Evolutionary conservation across 495 filamentous ascomycete species (phyloP).

Genomic region (Xylona heveae): DNA sequence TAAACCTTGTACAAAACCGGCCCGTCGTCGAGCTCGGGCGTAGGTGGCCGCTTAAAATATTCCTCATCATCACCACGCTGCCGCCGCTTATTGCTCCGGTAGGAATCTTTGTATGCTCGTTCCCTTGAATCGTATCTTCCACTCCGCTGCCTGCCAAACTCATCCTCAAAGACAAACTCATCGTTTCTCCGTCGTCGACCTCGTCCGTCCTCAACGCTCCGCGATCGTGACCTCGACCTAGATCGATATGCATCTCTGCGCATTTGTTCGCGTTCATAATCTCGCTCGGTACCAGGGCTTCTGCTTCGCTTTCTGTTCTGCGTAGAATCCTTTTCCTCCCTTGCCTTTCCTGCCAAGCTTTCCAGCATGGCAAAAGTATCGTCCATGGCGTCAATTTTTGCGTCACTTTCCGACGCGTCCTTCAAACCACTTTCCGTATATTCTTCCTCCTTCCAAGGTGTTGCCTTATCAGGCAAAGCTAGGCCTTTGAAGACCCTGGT

Average conservation of each 20-base stretch:
- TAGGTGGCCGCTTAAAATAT: slow-evolving; percentile 47
- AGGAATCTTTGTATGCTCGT: slow-evolving; percentile 19
- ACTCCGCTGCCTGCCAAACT: slow-evolving; percentile 30
- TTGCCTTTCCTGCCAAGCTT: slow-evolving; percentile 52
- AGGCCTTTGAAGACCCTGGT: slow-evolving; percentile 73
- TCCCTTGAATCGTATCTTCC: slow-evolving; percentile 15
- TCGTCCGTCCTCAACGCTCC: slow-evolving; percentile 21
- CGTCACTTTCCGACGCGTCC: slow-evolving; percentile 14
- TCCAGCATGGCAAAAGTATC: slow-evolving; percentile 88
- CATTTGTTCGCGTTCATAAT: slow-evolving; percentile 24
- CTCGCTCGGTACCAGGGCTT: slow-evolving; percentile 41
- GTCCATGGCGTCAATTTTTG: slow-evolving; percentile 47
- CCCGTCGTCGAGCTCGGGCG: slow-evolving; percentile 57
- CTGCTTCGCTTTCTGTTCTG: slow-evolving; percentile 43
- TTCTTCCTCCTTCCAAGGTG: slow-evolving; percentile 32
- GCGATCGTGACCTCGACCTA: slow-evolving; percentile 26
- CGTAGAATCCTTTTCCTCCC: slow-evolving; percentile 18
- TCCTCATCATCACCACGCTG: slow-evolving; percentile 34
- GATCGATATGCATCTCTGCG: slow-evolving; percentile 31
- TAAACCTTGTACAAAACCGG: slow-evolving; percentile 79
- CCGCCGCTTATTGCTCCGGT: slow-evolving; percentile 12
- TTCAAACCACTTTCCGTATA: background rate
- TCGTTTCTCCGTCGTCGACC: slow-evolving; percentile 27
- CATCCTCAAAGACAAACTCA: slow-evolving; percentile 30
- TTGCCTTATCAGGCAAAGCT: slow-evolving; percentile 63